These are phyloP conservation scores for Cercospora sojina DNA, from an alignment of 2,329 filamentous ascomycete species.

Conservation along the genomic window DNA sequence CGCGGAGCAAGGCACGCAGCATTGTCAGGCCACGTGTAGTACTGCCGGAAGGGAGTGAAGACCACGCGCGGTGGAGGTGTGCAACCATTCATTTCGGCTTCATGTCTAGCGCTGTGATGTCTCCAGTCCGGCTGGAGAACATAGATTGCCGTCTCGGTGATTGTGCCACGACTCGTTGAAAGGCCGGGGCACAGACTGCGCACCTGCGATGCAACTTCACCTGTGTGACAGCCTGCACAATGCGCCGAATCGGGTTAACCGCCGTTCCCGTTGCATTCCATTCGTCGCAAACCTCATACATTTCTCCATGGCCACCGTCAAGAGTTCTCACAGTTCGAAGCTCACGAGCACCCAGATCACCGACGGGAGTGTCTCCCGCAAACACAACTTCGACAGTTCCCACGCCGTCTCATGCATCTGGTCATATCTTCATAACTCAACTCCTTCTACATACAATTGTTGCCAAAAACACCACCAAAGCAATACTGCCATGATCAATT, in stretches of 20 bases:
- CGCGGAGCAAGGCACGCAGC: not conserved
- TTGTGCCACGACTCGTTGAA: not conserved
- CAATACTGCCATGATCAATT: not conserved
- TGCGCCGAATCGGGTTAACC: not conserved
- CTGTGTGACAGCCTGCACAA: not conserved
- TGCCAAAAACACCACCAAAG: not conserved
- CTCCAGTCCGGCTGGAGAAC: not conserved
- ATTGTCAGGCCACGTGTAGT: not conserved
- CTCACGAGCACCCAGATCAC: too few relatives aligned
- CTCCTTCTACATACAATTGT: not conserved
- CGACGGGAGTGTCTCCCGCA: not conserved
- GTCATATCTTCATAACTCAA: not conserved
- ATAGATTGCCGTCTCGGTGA: conserved; percentile 1
- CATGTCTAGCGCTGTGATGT: conserved; percentile 3
- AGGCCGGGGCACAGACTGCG: not conserved
- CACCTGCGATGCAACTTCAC: not conserved
- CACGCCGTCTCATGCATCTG: not conserved
- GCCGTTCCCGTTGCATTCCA: not conserved
- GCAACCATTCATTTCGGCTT: conserved; percentile 11
- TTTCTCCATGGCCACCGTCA: too few relatives aligned
- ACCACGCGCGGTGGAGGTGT: conserved; percentile 2
- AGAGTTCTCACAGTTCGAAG: too few relatives aligned
- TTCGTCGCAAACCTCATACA: too few relatives aligned
- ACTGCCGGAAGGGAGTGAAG: not conserved
- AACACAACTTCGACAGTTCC: not conserved